Percentiles rank a stretch among this genome's conserved stretches.
phyloP scores from a whole-genome alignment of 768 basidiomycete species.

The Kwoniella sp. region DNA sequence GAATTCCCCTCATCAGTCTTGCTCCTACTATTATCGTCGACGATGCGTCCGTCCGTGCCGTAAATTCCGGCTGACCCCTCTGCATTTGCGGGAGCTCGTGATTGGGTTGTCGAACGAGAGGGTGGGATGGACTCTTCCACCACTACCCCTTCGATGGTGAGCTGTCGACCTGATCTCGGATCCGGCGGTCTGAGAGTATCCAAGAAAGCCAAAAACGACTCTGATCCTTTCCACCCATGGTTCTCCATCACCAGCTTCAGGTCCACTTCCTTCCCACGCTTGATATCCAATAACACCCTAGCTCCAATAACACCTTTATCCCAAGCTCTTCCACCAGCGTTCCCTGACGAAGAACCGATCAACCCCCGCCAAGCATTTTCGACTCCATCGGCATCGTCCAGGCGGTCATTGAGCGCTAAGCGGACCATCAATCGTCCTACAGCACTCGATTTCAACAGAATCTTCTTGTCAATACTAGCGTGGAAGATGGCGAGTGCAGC shows the following conservation, averaged over 20 bases:
- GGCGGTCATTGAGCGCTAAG: constrained; percentile 9
- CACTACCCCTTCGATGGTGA: neutral
- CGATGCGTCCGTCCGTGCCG: neutral
- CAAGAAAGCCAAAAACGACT: constrained; percentile 21
- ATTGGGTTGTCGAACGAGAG: neutral
- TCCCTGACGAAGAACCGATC: neutral
- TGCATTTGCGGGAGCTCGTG: neutral
- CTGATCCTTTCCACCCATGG: constrained; percentile 30
- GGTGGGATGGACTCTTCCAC: neutral
- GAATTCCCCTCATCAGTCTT: too few relatives aligned
- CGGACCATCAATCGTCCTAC: constrained; percentile 37
- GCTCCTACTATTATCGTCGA: neutral
- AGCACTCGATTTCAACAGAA: constrained; percentile 29
- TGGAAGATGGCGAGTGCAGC: constrained; percentile 19
- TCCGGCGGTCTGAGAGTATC: constrained; percentile 14
- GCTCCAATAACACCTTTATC: constrained; percentile 38
- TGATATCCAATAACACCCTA: constrained; percentile 33
- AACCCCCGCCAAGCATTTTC: constrained; percentile 32
- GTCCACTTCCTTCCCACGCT: constrained; percentile 31
- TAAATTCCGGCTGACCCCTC: too few relatives aligned
- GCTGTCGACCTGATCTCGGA: neutral
- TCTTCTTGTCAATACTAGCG: neutral
- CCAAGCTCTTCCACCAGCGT: constrained; percentile 1
- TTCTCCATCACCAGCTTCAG: constrained; percentile 4
- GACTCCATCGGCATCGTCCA: constrained; percentile 25